phyloP scores from a whole-genome alignment of 2,329 filamentous ascomycete species.

The Aphanoascus verrucosus region DNA sequence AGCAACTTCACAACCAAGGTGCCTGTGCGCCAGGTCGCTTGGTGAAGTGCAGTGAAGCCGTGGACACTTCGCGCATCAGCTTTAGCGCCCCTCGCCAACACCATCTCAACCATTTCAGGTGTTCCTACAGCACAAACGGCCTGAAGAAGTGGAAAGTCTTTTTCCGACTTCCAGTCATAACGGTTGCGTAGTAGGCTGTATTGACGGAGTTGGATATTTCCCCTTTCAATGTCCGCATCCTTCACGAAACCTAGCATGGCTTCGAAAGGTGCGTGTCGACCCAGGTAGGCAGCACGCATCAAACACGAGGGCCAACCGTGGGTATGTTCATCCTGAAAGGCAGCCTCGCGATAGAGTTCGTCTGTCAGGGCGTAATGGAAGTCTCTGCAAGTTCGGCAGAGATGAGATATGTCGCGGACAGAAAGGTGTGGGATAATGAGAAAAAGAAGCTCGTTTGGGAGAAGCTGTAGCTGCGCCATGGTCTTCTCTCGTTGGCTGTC shows the following conservation, averaged over 20 bases:
- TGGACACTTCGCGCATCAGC: neutral
- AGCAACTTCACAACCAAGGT: constrained; percentile 10
- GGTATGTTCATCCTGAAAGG: neutral
- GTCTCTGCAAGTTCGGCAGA: neutral
- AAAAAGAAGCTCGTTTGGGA: neutral
- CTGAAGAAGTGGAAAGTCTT: constrained; percentile 18
- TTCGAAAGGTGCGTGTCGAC: neutral
- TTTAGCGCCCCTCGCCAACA: neutral
- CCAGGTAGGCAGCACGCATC: neutral
- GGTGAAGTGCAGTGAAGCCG: constrained; percentile 12
- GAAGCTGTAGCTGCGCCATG: neutral
- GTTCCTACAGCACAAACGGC: constrained; percentile 46
- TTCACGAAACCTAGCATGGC: neutral
- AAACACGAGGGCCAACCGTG: neutral
- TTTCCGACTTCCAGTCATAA: too few relatives aligned
- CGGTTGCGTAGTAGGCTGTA: too few relatives aligned
- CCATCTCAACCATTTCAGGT: constrained; percentile 33
- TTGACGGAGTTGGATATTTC: too few relatives aligned
- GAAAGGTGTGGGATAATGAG: too few relatives aligned
- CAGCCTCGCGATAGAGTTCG: constrained; percentile 2
- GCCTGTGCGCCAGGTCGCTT: constrained; percentile 3
- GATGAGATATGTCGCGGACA: neutral
- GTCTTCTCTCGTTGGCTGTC: too few relatives aligned
- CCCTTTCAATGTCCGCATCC: too few relatives aligned
- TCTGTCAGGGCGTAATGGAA: neutral